phyloP scores from a whole-genome alignment of 1,284 basidiomycete species.

The Schizopora paradoxa region DNA sequence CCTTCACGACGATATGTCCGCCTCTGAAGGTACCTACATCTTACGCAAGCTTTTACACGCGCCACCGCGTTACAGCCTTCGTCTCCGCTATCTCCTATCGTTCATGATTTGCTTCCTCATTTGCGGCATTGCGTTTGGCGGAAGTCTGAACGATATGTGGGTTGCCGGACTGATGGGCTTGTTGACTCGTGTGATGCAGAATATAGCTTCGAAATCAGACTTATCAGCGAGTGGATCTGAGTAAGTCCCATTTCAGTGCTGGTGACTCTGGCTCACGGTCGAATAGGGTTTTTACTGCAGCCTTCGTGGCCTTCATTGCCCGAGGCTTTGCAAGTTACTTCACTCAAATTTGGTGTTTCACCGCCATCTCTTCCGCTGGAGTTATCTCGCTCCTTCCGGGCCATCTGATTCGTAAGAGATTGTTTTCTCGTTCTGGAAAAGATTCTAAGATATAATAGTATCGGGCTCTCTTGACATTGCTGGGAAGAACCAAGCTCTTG shows the following conservation, averaged over 20 bases:
- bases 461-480: slow-evolving; percentile 83
- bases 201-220: slow-evolving; percentile 66
- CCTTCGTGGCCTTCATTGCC: slow-evolving; percentile 74
- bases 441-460: slow-evolving; percentile 41
- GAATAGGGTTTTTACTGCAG: slow-evolving; percentile 73
- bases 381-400: slow-evolving; percentile 82
- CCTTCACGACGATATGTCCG: slow-evolving; percentile 67
- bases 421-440: slow-evolving; percentile 15
- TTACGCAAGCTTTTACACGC: slow-evolving; percentile 57
- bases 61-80: slow-evolving; percentile 57
- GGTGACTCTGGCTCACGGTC: too few relatives aligned
- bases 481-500: slow-evolving; percentile 56
- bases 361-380: slow-evolving; percentile 77
- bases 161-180: slow-evolving; percentile 69
- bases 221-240: slow-evolving; percentile 88
- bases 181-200: slow-evolving; percentile 63
- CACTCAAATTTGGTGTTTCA: slow-evolving; percentile 77
- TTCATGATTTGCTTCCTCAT: slow-evolving; percentile 74
- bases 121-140: slow-evolving; percentile 77
- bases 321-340: slow-evolving; percentile 74
- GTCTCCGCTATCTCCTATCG: slow-evolving; percentile 61
- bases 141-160: slow-evolving; percentile 78
- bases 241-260: slow-evolving; percentile 39
- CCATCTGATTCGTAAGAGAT: slow-evolving; percentile 67
- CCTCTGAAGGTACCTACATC: slow-evolving; percentile 55